Base-by-base conservation (phyloP, 1,284 basidiomycete species). In the Golubevia sp. region DNA sequence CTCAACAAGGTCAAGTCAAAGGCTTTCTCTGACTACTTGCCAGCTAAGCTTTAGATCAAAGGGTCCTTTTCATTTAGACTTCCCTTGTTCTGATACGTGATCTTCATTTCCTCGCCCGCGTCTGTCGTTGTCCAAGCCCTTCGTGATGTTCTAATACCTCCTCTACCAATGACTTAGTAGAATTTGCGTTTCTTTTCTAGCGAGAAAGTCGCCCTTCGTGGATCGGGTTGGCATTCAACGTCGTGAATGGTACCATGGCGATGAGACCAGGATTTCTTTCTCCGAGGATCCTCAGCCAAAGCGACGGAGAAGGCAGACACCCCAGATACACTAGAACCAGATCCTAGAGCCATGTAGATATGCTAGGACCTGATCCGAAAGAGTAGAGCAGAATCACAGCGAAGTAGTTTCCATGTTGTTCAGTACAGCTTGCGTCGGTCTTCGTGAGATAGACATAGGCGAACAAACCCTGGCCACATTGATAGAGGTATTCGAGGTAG, bases 391-490 rank as follows among this genome's bases (percentile, higher is more conserved):
- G 53, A 27, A 78, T 58, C 59, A 74, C 64, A 20, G 67, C 61
- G 57, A 65, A 73, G 67, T 74, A 71, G 27, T 58, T 67, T 8
- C 61, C 59, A 53, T 71, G 64, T 58, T 66, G 57, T 61, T 74
- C 70, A 2, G 82, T 62, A 54, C 79, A 79, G 53, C 59, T 55
- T 23, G 79, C 79, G 49, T 72, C 67, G 44, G 68, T 70, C 49
- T 73, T 66, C 25, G 71, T 87, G 56, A 94, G 85, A 84, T 94
- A 96, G 23, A 94, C 85, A 82, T 91, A 96, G 0, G 88, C 89
- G 74, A 94, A 93, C 18, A 94, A 85, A 1, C 90, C 91, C 62
- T 88, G 92, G 18, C 20, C 18, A 18, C 20, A 23, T 23, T n/a
- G n/a, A n/a, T n/a, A n/a, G n/a, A 90, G 80, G 1, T 89, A 89